Percentiles rank a stretch among this genome's conserved stretches.
Evolutionary conservation across 2,329 filamentous ascomycete species (phyloP).

Genomic region (Fusarium sp.): DNA sequence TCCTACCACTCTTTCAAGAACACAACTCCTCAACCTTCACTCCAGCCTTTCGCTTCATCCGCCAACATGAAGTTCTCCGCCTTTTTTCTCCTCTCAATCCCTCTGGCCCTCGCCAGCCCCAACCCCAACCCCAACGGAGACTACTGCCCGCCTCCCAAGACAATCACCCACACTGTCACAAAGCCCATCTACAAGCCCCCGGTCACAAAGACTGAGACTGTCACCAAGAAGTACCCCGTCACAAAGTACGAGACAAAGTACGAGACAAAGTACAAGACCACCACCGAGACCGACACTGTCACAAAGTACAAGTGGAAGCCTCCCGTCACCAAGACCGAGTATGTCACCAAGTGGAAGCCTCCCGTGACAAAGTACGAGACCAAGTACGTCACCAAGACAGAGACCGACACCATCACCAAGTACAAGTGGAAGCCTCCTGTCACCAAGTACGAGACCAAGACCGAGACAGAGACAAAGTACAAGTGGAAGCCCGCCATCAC

Average conservation of each 20-base stretch:
- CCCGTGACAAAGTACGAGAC: background rate
- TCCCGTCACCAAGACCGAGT: constrained; percentile 26
- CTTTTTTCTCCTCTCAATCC: constrained; percentile 21
- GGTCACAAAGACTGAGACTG: constrained; percentile 32
- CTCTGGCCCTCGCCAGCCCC: constrained; percentile 27
- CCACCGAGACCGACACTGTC: background rate
- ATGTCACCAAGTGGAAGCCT: constrained; percentile 17
- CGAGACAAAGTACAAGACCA: constrained; percentile 3
- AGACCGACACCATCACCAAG: background rate
- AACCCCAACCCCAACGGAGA: too few relatives aligned
- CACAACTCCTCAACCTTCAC: background rate
- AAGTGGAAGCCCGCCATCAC: constrained; percentile 3
- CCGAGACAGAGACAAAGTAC: constrained; percentile 1
- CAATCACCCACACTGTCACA: constrained; percentile 28
- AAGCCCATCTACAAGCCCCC: constrained; percentile 33
- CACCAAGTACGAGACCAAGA: constrained; percentile 22
- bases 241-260: constrained; percentile 3
- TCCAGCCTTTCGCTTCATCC: constrained; percentile 16
- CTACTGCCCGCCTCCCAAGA: constrained; percentile 8
- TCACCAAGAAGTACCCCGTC: constrained; percentile 27
- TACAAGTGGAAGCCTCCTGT: background rate
- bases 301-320: constrained; percentile 30
- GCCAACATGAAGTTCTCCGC: constrained; percentile 34
- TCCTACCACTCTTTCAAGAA: constrained; percentile 22
- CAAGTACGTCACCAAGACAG: constrained; percentile 19